Percentiles rank a stretch among this genome's conserved stretches.
Evolutionary conservation across 371 early-diverging fungal species (phyloP).

Genomic region (Gilbertella persicaria): DNA sequence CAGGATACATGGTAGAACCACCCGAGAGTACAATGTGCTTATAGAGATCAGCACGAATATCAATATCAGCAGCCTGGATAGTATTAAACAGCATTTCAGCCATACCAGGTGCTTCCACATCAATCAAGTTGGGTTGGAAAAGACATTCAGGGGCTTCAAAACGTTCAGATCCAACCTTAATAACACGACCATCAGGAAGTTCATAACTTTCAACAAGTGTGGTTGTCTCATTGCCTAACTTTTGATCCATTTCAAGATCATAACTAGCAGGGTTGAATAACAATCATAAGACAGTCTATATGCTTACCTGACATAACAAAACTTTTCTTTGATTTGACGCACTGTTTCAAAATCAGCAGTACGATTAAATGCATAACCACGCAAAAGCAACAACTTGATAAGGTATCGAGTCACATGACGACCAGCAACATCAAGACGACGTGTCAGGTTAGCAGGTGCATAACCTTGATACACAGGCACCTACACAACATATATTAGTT

Average conservation of each 20-base stretch:
- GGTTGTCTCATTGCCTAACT: slow-evolving; percentile 95
- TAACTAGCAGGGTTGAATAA: slow-evolving; percentile 57
- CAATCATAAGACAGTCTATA: background rate
- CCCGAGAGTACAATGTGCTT: slow-evolving; percentile 97
- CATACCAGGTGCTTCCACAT: slow-evolving; percentile 91
- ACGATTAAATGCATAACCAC: slow-evolving; percentile 96
- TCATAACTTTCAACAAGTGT: slow-evolving; percentile 95
- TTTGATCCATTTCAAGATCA: slow-evolving; percentile 91
- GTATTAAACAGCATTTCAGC: slow-evolving; percentile 93
- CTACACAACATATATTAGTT: slow-evolving; percentile 16
- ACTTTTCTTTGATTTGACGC: slow-evolving; percentile 95
- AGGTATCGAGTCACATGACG: slow-evolving; percentile 96
- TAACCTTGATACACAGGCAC: slow-evolving; percentile 96
- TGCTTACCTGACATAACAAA: slow-evolving; percentile 92
- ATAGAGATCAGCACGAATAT: slow-evolving; percentile 93
- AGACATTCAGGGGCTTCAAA: slow-evolving; percentile 98
- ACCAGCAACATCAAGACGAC: slow-evolving; percentile 95
- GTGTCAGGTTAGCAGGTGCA: slow-evolving; percentile 88
- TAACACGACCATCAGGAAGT: slow-evolving; percentile 97
- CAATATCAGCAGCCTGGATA: slow-evolving; percentile 91
- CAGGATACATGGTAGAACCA: slow-evolving; percentile 98
- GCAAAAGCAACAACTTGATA: slow-evolving; percentile 89
- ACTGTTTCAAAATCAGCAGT: slow-evolving; percentile 98
- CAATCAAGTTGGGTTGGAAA: slow-evolving; percentile 96
- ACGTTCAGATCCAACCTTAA: slow-evolving; percentile 96